Base-by-base conservation (phyloP, 2,329 filamentous ascomycete species). In the Aspergillus alliaceus region DNA sequence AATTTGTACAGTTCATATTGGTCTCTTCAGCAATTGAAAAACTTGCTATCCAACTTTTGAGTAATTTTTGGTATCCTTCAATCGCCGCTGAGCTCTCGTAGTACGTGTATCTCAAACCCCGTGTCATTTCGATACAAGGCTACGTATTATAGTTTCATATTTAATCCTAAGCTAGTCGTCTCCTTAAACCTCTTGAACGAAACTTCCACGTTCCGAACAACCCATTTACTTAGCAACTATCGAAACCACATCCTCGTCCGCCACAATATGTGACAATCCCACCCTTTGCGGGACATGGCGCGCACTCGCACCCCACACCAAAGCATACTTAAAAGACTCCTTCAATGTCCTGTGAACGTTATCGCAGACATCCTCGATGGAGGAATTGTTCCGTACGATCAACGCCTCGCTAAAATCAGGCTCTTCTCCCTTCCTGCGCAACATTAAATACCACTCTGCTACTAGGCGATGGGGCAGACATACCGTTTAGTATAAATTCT, bases 301-400 rank as follows among this genome's bases (percentile, higher is more conserved):
- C 34, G 95, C 95, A 75, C 93, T 98, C 18, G 93, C 93, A 4
- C 95, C 95, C 96, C 96, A 99, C 0, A 99, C 95, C 64, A 98
- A 78, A 3, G 95, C 96, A 78, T 98, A 97, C 81, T 98, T 99
- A 84, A 98, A 99, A 4, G 92, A 96, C 62, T 99, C 96, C 84
- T 98, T 99, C 64, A 99, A 80, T 25, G 87, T 95, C 60, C 95
- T 84, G 78, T 99, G 95, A 65, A 99, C 90, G 67, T 91, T 87
- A 75, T 99, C 95, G 76, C 95, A 99, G 9, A 99, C 95, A 75
- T 99, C 93, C 78, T 98, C 95, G 70, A 99, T 92, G 12, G 88
- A 91, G 70, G 90, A 91, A 67, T 93, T 90, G 72, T 82, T 87
- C 57, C 96, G 84, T 64, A 99, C 95, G 71, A 99, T 99, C 68